Conservation (phyloP, 495 filamentous ascomycete genomes). For the Thermothielavioides terrestris region DNA sequence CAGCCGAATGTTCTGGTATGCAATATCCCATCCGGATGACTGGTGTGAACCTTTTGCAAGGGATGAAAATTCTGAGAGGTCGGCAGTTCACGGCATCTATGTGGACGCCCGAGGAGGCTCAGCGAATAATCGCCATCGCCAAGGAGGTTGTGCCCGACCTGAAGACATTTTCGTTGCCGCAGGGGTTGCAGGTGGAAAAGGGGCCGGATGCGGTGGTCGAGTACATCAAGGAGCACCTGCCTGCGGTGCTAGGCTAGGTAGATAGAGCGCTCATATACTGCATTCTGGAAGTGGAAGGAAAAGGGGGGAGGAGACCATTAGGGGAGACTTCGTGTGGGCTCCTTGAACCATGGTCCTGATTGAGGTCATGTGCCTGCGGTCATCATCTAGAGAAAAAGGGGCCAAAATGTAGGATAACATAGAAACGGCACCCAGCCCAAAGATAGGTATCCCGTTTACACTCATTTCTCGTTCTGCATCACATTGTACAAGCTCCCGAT, state of each 20-base stretch:
- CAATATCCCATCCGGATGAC: conserved; percentile 3
- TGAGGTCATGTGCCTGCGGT: not conserved
- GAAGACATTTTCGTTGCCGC: conserved; percentile 52
- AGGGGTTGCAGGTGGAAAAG: conserved; percentile 54
- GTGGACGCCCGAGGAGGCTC: conserved; percentile 54
- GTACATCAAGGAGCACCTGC: conserved; percentile 52
- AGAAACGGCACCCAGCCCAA: not conserved
- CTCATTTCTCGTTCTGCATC: conserved; percentile 36
- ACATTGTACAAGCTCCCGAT: conserved; percentile 39
- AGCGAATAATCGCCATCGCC: conserved; percentile 48
- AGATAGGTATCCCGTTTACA: not conserved
- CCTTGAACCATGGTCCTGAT: not conserved
- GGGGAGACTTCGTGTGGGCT: no score
- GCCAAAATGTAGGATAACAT: no score
- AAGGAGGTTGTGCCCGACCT: conserved; percentile 36
- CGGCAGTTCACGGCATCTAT: conserved; percentile 57
- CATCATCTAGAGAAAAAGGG: not conserved
- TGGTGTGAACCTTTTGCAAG: not conserved
- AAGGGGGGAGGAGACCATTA: no score
- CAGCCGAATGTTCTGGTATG: conserved; percentile 27
- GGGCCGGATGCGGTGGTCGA: conserved; percentile 60
- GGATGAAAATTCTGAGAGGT: not conserved
- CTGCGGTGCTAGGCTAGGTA: conserved; percentile 34
- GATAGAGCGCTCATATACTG: no score
- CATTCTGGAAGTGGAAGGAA: no score